Base-by-base conservation (phyloP, 257 asterid species). In the Nemophila menziesii region DNA sequence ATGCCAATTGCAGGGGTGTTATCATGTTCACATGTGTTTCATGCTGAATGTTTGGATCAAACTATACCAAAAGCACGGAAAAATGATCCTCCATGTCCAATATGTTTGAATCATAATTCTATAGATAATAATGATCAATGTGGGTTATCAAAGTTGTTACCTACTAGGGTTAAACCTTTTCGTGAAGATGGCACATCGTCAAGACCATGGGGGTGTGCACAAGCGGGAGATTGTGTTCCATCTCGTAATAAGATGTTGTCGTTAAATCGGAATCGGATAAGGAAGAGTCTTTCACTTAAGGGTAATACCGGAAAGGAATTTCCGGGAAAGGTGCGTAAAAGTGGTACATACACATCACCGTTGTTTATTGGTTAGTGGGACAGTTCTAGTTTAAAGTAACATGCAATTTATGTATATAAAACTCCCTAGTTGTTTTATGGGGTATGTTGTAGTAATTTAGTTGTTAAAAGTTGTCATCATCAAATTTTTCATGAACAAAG, bases 1-100 rank as follows among this genome's bases (percentile, higher is more conserved):
- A 85, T 85, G 96, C 99, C 96, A 0, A 71, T 85, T 40, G 65
- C 99, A 12, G 96, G 96, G 44, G 86, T 90, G 52, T 96, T 90
- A 27, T 79, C 92, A 6, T 90, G 99, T 40, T 64, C 83, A 13
- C 99, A 90, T 27, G 92, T 81, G 22, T 90, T 85, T 67, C 99
- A 90, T 52, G 96, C 92, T 0, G 99, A 90, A 61, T 90, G 99
- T 65, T 56, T 90, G 73, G 96, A 90, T 2, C 96, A 81, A 52
- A 86, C 78, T 1, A 90, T 94, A 3, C 89, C 94, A 2, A 84
- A 84, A 71, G 67, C 85, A 15, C 74, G 79, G 15, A 85, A 54
- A 53, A 84, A 51, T 20, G 96, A 90, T 52, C 96, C 99, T 38
- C 94, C 92, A 3, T 90, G 99, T 52, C 99, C 99, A 24, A 55